A percentile compares a stretch with the other conserved stretches of the same genome.
Evolutionary conservation across 805 yeast species (phyloP).

Genomic region (Kluyveromyces nonfermentans): DNA sequence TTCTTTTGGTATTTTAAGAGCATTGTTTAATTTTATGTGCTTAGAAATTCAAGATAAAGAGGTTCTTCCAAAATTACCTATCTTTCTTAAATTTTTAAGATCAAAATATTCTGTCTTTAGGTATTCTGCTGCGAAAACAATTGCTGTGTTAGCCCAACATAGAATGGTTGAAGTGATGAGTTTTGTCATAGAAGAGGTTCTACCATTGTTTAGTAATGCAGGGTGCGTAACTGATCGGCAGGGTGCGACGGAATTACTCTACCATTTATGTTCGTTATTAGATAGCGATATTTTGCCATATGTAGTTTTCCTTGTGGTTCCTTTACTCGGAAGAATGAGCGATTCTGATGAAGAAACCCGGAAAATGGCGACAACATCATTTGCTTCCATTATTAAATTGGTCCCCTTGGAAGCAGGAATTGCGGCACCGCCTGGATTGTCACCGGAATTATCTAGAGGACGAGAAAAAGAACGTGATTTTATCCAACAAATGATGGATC

Average conservation of each 20-base stretch:
- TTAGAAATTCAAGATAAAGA: constrained; percentile 36
- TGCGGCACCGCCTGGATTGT: constrained; percentile 89
- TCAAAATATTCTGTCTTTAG: constrained; percentile 77
- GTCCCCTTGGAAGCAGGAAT: constrained; percentile 98
- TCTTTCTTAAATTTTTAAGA: constrained; percentile 43
- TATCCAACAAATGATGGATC: constrained; percentile 96
- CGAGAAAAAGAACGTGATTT: constrained; percentile 92
- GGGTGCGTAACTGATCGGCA: constrained; percentile 65
- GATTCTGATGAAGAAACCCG: constrained; percentile 87
- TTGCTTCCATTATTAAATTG: constrained; percentile 88
- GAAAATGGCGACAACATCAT: constrained; percentile 84
- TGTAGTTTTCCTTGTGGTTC: constrained; percentile 90
- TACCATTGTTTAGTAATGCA: constrained; percentile 77
- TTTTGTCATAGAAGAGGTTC: constrained; percentile 60
- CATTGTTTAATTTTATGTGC: constrained; percentile 57
- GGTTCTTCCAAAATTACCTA: constrained; percentile 44
- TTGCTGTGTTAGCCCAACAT: constrained; percentile 67
- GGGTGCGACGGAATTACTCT: constrained; percentile 88
- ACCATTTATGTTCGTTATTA: constrained; percentile 78
- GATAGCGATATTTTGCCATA: constrained; percentile 86
- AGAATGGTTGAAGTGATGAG: constrained; percentile 67
- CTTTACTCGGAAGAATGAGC: constrained; percentile 96
- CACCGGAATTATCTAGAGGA: constrained; percentile 71
- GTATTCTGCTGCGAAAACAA: constrained; percentile 81
- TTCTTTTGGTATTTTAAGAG: constrained; percentile 71